Conservation (phyloP, 371 early-diverging fungal genomes). For the Mucor indicus region DNA sequence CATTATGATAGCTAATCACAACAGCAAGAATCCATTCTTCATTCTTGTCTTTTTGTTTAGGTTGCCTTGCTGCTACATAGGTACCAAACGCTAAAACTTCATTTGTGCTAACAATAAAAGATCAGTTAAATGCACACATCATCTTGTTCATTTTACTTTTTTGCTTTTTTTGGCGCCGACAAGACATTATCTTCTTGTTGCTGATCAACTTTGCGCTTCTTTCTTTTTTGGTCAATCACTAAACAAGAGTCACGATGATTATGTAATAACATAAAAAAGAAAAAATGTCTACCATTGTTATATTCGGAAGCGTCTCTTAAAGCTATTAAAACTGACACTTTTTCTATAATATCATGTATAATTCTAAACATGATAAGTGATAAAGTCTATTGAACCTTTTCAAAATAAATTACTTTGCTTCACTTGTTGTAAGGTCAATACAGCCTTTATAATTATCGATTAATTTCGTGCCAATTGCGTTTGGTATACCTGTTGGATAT, state of each 20-base stretch:
- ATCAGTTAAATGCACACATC: background rate
- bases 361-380: conserved; percentile 22
- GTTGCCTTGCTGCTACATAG: conserved; percentile 58
- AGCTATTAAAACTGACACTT: conserved; percentile 50
- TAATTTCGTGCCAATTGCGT: conserved; percentile 19
- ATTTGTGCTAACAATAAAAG: background rate
- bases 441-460: conserved; percentile 39
- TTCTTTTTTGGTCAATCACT: conserved; percentile 56
- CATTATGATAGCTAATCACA: conserved; percentile 59
- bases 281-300: conserved; percentile 22
- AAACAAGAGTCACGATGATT: background rate
- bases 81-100: conserved; percentile 36
- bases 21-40: conserved; percentile 79
- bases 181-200: conserved; percentile 31
- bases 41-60: conserved; percentile 59
- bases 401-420: conserved; percentile 30
- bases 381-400: background rate
- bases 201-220: conserved; percentile 67
- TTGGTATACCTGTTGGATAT: conserved; percentile 26
- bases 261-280: background rate
- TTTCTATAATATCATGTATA: conserved; percentile 55
- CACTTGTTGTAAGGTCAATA: conserved; percentile 35
- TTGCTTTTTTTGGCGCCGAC: conserved; percentile 41
- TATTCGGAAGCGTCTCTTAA: conserved; percentile 53
- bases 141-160: conserved; percentile 31